Percentiles rank a stretch among this genome's conserved stretches.
phyloP scores from a whole-genome alignment of 441 rosid species.

The Populus tomentosa region DNA sequence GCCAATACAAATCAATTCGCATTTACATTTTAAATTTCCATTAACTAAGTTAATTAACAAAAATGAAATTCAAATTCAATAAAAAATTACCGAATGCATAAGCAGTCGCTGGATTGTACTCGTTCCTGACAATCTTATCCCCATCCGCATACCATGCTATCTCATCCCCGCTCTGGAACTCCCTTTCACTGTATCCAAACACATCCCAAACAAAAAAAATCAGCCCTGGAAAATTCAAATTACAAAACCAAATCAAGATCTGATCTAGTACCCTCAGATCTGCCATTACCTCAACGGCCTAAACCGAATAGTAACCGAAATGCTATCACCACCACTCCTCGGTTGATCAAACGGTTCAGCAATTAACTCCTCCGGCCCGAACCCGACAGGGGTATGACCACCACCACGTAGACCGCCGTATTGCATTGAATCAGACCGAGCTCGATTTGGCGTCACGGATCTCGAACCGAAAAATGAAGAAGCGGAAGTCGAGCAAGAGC shows the following conservation, averaged over 20 bases:
- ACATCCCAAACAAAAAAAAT: conserved; percentile 11
- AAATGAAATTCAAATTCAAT: conserved; percentile 1
- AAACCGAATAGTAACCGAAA: conserved; percentile 97
- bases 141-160: conserved; percentile 97
- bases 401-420: conserved; percentile 38
- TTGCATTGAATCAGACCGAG: conserved; percentile 52
- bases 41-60: neutral
- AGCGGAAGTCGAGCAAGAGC: conserved; percentile 73
- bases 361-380: conserved; percentile 60
- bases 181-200: conserved; percentile 73
- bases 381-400: conserved; percentile 47
- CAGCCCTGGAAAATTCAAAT: neutral
- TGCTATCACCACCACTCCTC: conserved; percentile 81
- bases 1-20: conserved; percentile 20
- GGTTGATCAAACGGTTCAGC: conserved; percentile 40
- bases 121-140: conserved; percentile 83
- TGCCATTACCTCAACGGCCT: conserved; percentile 82
- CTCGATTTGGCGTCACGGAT: conserved; percentile 73
- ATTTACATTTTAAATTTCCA: neutral
- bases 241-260: conserved; percentile 43
- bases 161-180: conserved; percentile 94
- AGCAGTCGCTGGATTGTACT: conserved; percentile 80
- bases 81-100: conserved; percentile 75
- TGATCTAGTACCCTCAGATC: conserved; percentile 55
- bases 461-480: conserved; percentile 58